Base-by-base conservation (phyloP, 768 basidiomycete genomes). In the Neoboletus magnificus region DNA sequence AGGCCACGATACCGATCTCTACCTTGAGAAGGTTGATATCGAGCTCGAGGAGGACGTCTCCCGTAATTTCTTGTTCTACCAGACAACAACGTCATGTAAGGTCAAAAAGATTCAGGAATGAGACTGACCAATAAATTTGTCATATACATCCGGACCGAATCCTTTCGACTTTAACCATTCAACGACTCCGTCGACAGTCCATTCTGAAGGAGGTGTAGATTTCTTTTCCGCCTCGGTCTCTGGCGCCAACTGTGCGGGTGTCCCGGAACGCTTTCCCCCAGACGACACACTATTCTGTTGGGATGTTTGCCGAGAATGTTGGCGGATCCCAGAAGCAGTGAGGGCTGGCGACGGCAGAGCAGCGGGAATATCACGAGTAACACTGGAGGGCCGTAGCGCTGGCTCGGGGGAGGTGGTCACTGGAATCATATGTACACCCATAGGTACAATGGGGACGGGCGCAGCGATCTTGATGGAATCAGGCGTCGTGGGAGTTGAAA, bases 21-120 rank as follows among this genome's bases (percentile, higher is more conserved):
- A 76, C 79, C 75, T 98, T 98, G 63, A 99, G 86, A 16, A 97
- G 79, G 65, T 87, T 89, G 52, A 87, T 83, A 59, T 98, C 93
- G 56, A 98, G 87, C 65, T 97, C 96, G 52, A 98, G 84, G 8
- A 99, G 82, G 32, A 98, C 91, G 63, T 99, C 97, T 20, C 97
- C 97, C 0, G 94, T 91, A 51, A 99, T 98, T 75, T 99, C 97
- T 84, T 99, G 94, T 74, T 98, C 96, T 94, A 68, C 40, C 57
- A 39, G 20, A 50, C 3, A 43, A 23, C 8, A 18, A 27, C 2
- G 39, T 66, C 10, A 64, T 20, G 39, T 11, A 41, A 32, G 20
- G 22, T 15, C 1, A 4, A 12, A 48, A 9, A 9, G 3, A 18
- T 16, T 9, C 15, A n/a, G 16, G 30, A 29, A 39, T 33, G 5